Conservation (phyloP, 2,329 filamentous ascomycete genomes). For the Triangularia setosa region DNA sequence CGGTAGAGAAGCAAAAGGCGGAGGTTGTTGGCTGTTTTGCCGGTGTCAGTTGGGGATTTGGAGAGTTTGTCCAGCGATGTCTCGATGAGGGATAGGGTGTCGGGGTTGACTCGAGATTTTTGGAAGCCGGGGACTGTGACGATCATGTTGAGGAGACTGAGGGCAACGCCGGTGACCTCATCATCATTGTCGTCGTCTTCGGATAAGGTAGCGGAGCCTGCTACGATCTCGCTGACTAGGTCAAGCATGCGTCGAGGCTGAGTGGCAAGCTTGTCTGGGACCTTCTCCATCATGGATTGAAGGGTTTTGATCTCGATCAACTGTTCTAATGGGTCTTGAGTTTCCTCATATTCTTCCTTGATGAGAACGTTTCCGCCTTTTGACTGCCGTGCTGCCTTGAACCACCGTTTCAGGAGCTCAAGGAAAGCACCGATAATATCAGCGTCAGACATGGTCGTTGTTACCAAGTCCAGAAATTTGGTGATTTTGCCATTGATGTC, state of each 20-base stretch:
- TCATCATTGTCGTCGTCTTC: slow-evolving; percentile 33
- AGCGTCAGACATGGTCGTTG: slow-evolving; percentile 47
- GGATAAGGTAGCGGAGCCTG: slow-evolving; percentile 35
- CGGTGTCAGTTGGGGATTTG: slow-evolving; percentile 38
- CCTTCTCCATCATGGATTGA: slow-evolving; percentile 60
- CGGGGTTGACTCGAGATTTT: slow-evolving; percentile 41
- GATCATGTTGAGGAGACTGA: slow-evolving; percentile 60
- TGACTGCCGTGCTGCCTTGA: slow-evolving; percentile 33
- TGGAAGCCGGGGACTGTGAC: slow-evolving; percentile 56
- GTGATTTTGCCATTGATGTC: slow-evolving; percentile 47
- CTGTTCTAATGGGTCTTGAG: slow-evolving; percentile 41
- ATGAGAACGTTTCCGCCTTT: slow-evolving; percentile 29
- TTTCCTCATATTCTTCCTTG: slow-evolving; percentile 23
- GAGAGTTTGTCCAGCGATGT: slow-evolving; percentile 44
- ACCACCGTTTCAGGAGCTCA: slow-evolving; percentile 54
- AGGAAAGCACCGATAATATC: slow-evolving; percentile 61
- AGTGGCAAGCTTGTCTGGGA: slow-evolving; percentile 60
- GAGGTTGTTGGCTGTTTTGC: slow-evolving; percentile 54
- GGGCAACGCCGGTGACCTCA: slow-evolving; percentile 48
- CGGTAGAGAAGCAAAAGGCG: slow-evolving; percentile 53
- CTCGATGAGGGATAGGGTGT: slow-evolving; percentile 45
- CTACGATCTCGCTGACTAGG: slow-evolving; percentile 58
- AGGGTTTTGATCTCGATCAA: slow-evolving; percentile 59
- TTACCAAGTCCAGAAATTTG: slow-evolving; percentile 48
- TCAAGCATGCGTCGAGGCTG: slow-evolving; percentile 63